These are phyloP conservation scores for Kodamaea fukazawae DNA, from an alignment of 805 yeast genomes.

Conservation along the genomic window DNA sequence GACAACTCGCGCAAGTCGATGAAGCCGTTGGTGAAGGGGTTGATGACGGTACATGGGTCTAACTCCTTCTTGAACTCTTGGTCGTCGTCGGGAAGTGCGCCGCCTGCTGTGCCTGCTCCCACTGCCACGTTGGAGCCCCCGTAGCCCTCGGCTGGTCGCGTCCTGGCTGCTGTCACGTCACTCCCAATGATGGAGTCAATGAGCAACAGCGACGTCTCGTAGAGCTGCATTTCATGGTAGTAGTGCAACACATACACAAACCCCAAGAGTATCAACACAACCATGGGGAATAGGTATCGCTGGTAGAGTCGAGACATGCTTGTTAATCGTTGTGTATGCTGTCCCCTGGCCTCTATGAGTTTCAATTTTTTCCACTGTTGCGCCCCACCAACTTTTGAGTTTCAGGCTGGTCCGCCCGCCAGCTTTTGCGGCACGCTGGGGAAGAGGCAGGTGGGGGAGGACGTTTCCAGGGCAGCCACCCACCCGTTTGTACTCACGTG, in stretches of 20 bases:
- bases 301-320: conserved; percentile 7
- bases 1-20: conserved; percentile 52
- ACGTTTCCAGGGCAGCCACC: neutral
- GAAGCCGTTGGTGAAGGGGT: conserved; percentile 46
- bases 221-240: neutral
- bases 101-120: conserved; percentile 1
- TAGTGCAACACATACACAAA: conserved; percentile 2
- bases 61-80: conserved; percentile 14
- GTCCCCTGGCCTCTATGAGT: neutral
- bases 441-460: neutral
- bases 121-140: neutral
- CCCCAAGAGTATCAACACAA: conserved; percentile 1
- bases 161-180: neutral
- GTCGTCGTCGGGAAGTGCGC: conserved; percentile 3
- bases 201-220: neutral
- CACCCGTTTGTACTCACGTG: too few species aligned
- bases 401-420: neutral
- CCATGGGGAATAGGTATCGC: conserved; percentile 8
- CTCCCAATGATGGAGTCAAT: too few species aligned
- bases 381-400: neutral
- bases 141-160: neutral
- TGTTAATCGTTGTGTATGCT: too few species aligned
- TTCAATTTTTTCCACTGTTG: neutral
- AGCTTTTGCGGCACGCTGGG: neutral
- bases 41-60: conserved; percentile 40